A percentile compares a stretch with the other conserved stretches of the same genome.
phyloP scores from a whole-genome alignment of 2,329 filamentous ascomycete genomes.

The Aspergillus latus region DNA sequence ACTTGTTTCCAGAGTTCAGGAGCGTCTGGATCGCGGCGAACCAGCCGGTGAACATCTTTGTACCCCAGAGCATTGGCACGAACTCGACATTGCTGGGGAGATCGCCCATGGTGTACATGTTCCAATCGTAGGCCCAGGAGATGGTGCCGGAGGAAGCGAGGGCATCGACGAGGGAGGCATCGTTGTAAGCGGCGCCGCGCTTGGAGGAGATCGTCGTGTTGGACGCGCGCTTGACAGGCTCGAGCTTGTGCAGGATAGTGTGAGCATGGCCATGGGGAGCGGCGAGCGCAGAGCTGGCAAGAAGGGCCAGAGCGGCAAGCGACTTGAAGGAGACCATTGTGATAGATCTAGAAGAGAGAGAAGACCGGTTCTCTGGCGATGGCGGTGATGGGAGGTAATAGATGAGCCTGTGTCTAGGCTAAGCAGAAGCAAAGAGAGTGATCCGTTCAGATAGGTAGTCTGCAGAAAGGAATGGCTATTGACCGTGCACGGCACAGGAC shows the following conservation, averaged over 20 bases:
- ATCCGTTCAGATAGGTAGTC: background rate
- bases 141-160: constrained; percentile 33
- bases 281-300: constrained; percentile 37
- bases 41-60: constrained; percentile 39
- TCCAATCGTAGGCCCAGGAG: constrained; percentile 51
- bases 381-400: background rate
- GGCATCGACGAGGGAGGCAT: constrained; percentile 31
- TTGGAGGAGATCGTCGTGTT: constrained; percentile 19
- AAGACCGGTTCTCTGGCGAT: constrained; percentile 24
- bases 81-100: constrained; percentile 40
- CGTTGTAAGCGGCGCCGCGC: constrained; percentile 43
- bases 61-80: constrained; percentile 49
- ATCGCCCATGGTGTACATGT: constrained; percentile 27
- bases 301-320: constrained; percentile 30
- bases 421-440: constrained; percentile 11
- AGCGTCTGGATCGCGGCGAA: constrained; percentile 32
- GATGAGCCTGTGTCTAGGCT: background rate
- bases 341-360: constrained; percentile 6
- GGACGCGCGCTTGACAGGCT: constrained; percentile 19
- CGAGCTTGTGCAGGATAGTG: background rate
- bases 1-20: constrained; percentile 36
- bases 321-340: constrained; percentile 43
- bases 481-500: constrained; percentile 37
- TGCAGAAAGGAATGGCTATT: constrained; percentile 28
- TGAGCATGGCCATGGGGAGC: constrained; percentile 25